Evolutionary conservation across 2,329 filamentous ascomycete genomes (phyloP).

Genomic region (Myriosclerotinia duriaeana): DNA sequence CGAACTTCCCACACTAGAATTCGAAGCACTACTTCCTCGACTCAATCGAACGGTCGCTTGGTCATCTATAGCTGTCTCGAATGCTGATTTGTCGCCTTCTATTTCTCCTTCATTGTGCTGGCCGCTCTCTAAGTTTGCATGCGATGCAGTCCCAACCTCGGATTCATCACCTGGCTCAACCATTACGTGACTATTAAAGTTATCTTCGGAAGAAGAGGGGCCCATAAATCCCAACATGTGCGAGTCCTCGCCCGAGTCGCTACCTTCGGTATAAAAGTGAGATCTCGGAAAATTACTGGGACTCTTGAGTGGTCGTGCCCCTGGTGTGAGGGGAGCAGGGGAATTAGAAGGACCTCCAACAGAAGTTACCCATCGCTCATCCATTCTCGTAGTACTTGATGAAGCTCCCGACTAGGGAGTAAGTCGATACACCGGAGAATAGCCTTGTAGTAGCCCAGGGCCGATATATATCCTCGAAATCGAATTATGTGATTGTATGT

Average conservation of each 20-base stretch:
- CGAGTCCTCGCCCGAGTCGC: slow-evolving; percentile 23
- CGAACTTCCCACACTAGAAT: not conserved
- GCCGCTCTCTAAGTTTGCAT: not conserved
- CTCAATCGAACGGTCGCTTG: slow-evolving; percentile 20
- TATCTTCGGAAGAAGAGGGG: slow-evolving; percentile 23
- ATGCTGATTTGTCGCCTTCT: not conserved
- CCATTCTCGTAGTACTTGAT: slow-evolving; percentile 4
- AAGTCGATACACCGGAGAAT: not conserved
- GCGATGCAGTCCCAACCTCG: slow-evolving; percentile 10
- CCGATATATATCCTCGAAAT: slow-evolving; percentile 4
- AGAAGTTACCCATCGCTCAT: slow-evolving; percentile 13
- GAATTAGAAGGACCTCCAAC: slow-evolving; percentile 6
- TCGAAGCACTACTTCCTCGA: slow-evolving; percentile 17
- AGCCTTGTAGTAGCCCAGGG: not conserved
- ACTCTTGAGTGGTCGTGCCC: slow-evolving; percentile 8
- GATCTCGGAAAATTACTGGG: slow-evolving; percentile 21
- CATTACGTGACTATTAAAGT: slow-evolving; percentile 23
- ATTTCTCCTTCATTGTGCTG: slow-evolving; percentile 4
- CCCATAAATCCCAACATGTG: slow-evolving; percentile 22
- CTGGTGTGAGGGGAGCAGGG: slow-evolving; percentile 1
- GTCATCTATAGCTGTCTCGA: slow-evolving; percentile 18
- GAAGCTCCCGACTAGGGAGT: not conserved
- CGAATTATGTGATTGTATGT: slow-evolving; percentile 9
- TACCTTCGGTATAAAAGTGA: slow-evolving; percentile 21
- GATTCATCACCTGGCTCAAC: slow-evolving; percentile 16